These are phyloP conservation scores for Tuber aestivum DNA, from an alignment of 495 filamentous ascomycete species.

Conservation along the genomic window DNA sequence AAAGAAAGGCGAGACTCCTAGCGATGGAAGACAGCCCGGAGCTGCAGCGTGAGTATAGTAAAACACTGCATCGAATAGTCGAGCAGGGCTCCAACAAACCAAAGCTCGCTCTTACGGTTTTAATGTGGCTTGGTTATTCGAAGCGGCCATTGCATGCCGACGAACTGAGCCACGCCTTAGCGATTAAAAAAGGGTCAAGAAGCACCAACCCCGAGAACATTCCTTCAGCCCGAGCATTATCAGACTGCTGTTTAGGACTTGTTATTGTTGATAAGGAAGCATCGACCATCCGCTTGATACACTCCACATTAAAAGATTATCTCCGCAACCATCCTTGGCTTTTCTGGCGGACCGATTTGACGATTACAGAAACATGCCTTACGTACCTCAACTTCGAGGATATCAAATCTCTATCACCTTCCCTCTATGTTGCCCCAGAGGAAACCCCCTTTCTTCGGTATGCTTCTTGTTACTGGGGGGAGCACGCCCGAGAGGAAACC, in stretches of 20 bases:
- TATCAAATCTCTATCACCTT: not conserved
- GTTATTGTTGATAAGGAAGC: not conserved
- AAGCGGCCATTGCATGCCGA: not conserved
- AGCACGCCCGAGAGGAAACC: not conserved
- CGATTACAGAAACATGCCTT: not conserved
- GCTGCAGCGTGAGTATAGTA: not conserved
- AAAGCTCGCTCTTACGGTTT: not conserved
- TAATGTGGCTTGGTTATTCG: not conserved
- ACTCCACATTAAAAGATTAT: not conserved
- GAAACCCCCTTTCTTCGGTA: not conserved
- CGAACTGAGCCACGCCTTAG: not conserved
- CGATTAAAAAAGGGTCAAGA: not conserved
- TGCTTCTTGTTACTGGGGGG: not conserved
- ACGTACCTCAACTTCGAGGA: not conserved
- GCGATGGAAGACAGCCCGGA: not conserved
- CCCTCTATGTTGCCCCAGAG: not conserved
- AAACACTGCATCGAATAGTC: not conserved
- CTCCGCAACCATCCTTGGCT: not conserved
- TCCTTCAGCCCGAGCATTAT: not conserved
- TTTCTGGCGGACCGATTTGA: not conserved
- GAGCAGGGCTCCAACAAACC: not conserved
- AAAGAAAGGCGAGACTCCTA: not conserved
- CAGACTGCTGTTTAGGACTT: not conserved
- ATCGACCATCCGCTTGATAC: not conserved
- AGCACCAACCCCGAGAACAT: not conserved